Conservation (phyloP, 164 flowering plant genomes). For the Litsea cubeba region DNA sequence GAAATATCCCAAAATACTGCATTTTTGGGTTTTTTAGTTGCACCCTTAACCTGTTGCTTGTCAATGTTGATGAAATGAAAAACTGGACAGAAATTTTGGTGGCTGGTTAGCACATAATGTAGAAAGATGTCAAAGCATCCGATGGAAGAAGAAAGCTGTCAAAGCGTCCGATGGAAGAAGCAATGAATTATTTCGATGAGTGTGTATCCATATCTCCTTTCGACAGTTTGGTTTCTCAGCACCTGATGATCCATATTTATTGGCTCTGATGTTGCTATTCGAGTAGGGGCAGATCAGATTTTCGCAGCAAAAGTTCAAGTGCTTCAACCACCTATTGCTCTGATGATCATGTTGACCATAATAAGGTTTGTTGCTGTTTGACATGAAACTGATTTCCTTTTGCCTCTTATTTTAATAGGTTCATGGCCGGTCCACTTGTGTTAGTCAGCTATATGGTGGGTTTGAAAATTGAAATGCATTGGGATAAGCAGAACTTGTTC, state of each 20-base stretch:
- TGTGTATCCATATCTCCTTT: conserved; percentile 91
- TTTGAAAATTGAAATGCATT: too few relatives aligned
- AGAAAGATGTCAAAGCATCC: conserved; percentile 9
- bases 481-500: too few relatives aligned
- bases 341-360: conserved; percentile 11
- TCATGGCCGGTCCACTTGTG: neutral
- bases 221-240: conserved; percentile 83
- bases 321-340: conserved; percentile 15
- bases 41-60: too few relatives aligned
- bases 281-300: conserved; percentile 13
- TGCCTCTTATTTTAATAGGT: neutral
- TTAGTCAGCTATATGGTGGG: too few relatives aligned
- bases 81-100: neutral
- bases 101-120: conserved; percentile 60
- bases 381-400: neutral
- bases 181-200: conserved; percentile 87
- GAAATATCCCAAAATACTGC: too few relatives aligned
- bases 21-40: too few relatives aligned
- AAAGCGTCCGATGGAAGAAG: conserved; percentile 66
- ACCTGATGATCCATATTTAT: conserved; percentile 51
- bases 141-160: conserved; percentile 53
- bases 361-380: conserved; percentile 35
- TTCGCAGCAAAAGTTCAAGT: conserved; percentile 27
- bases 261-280: conserved; percentile 17
- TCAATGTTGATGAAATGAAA: too few relatives aligned